Base-by-base conservation (phyloP, 2,329 filamentous ascomycete genomes). In the Trichoderma gracile region DNA sequence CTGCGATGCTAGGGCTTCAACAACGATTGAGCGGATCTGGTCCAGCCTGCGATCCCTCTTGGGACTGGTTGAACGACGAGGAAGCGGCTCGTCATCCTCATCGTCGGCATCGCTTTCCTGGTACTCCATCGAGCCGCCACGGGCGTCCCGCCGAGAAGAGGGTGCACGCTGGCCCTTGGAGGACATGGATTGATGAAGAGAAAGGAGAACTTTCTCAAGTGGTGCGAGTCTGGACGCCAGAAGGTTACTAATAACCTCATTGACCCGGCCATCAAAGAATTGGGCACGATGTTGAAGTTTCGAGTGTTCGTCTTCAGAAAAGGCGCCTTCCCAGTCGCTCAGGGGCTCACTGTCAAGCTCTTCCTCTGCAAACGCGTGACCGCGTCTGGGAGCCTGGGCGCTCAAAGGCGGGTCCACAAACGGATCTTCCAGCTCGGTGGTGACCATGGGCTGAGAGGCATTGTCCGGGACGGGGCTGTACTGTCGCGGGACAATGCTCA, bases 71-170 rank as follows among this genome's bases (percentile, higher is more conserved):
- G 90, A 90, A 58, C 91, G 88, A 73, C 86, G 82, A 67, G 82
- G 78, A 65, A 78, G 67, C 63, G 86, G 84, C 64, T 89, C 91
- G 23, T 97, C 93, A 69, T 96, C 93, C 73, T 97, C 93, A 67
- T 97, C 93, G 74, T 98, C 94, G 12, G 95, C 94, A 77, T 98
- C 95, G 73, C 94, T 97, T 65, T 96, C 88, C 54, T 86, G 82
- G 3, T 84, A 73, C 33, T 92, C 90, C n/a, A 82, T 86, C 53
- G 90, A 93, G 46, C 86, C 77, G 74, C 88, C 92, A 69, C 87
- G 86, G 68, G 85, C 81, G 27, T 84, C 83, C 46, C 83, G 83
- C 33, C 84, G 81, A 63, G 81, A 85, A 12, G 86, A 85, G 27
- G 81, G 79, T 15, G 82, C 80, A 62, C 81, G 81, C 33, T 81